Percentiles rank a stretch among this genome's conserved stretches.
phyloP scores from a whole-genome alignment of 768 basidiomycete species.

The Tricholomella constricta region DNA sequence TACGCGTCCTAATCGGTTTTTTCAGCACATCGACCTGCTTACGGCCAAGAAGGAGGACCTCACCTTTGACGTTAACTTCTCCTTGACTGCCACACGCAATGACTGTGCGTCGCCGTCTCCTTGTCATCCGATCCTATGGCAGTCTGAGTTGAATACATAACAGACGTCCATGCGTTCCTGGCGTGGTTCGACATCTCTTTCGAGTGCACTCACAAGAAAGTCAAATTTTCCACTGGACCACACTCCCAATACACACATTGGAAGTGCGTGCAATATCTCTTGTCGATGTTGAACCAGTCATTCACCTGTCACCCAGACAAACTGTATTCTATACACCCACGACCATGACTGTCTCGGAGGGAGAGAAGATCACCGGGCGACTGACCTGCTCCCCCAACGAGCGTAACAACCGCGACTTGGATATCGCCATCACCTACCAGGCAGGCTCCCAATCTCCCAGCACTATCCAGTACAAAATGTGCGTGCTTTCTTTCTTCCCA shows the following conservation, averaged over 20 bases:
- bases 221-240: slow-evolving; percentile 95
- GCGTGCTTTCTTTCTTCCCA: slow-evolving; percentile 45
- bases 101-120: slow-evolving; percentile 68
- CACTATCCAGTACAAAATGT: slow-evolving; percentile 82
- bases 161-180: slow-evolving; percentile 96
- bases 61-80: slow-evolving; percentile 79
- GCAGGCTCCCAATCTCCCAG: slow-evolving; percentile 36
- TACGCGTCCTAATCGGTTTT: not conserved
- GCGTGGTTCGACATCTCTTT: slow-evolving; percentile 99
- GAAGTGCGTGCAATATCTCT: slow-evolving; percentile 64
- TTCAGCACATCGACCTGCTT: slow-evolving; percentile 82
- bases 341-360: slow-evolving; percentile 68
- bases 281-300: not conserved
- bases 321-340: slow-evolving; percentile 96
- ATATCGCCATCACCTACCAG: slow-evolving; percentile 81
- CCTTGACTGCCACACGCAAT: slow-evolving; percentile 78
- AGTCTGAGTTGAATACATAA: not conserved
- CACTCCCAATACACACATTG: slow-evolving; percentile 96
- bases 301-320: slow-evolving; percentile 55
- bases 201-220: slow-evolving; percentile 93
- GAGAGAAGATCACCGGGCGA: slow-evolving; percentile 71
- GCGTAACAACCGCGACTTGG: slow-evolving; percentile 93
- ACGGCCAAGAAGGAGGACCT: slow-evolving; percentile 97
- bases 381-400: slow-evolving; percentile 86
- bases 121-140: not conserved